Conservation (phyloP, 2,329 filamentous ascomycete species). For the Pseudogymnoascus sp. region DNA sequence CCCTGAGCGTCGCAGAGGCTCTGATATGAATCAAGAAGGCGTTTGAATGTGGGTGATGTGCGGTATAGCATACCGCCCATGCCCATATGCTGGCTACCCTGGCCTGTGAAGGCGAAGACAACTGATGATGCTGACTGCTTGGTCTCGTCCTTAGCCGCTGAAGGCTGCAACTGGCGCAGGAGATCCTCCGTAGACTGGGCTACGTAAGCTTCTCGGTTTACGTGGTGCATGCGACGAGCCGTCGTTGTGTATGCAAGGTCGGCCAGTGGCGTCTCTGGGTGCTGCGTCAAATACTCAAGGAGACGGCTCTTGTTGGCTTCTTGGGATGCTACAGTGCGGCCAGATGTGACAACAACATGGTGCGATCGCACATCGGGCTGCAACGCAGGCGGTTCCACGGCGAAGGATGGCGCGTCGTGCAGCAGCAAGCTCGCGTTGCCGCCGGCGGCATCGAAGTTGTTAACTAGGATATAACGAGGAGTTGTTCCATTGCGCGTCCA, state of each 20-base stretch:
- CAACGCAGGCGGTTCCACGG: slow-evolving; percentile 23
- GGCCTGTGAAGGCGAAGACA: slow-evolving; percentile 25
- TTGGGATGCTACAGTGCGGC: slow-evolving; percentile 29
- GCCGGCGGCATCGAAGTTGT: slow-evolving; percentile 41
- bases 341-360: slow-evolving; percentile 42
- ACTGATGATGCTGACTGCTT: slow-evolving; percentile 36
- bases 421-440: slow-evolving; percentile 21
- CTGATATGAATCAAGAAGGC: not conserved
- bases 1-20: not conserved
- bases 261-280: slow-evolving; percentile 14
- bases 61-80: not conserved
- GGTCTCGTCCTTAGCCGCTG: slow-evolving; percentile 40
- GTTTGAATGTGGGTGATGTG: slow-evolving; percentile 32
- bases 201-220: slow-evolving; percentile 41
- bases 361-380: slow-evolving; percentile 33
- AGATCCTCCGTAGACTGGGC: not conserved
- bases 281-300: slow-evolving; percentile 12
- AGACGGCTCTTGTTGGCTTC: slow-evolving; percentile 22
- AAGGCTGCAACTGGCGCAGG: slow-evolving; percentile 31
- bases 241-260: slow-evolving; percentile 35
- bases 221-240: slow-evolving; percentile 48
- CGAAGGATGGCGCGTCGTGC: slow-evolving; percentile 17
- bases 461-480: slow-evolving; percentile 23
- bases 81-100: slow-evolving; percentile 32
- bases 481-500: not conserved